These are phyloP conservation scores for Trypanosoma vivax DNA, from an alignment of 208 protist genomes.

Conservation along the genomic window DNA sequence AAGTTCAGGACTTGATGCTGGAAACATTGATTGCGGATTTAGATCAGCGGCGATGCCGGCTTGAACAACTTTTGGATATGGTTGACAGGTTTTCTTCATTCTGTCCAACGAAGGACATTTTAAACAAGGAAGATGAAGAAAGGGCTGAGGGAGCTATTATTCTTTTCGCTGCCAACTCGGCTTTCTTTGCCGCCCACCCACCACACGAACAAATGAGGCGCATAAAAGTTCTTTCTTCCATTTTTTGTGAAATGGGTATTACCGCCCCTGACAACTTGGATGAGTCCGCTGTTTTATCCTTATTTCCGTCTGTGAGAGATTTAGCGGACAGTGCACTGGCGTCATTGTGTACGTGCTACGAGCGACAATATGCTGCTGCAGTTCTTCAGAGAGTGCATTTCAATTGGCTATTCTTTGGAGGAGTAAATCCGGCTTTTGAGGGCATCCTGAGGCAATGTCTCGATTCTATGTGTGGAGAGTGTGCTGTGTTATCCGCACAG, in stretches of 20 bases:
- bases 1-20: constrained; percentile 19
- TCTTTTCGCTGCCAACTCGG: constrained; percentile 54
- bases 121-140: constrained; percentile 19
- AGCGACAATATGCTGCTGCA: constrained; percentile 23
- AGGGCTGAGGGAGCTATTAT: constrained; percentile 53
- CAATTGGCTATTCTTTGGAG: constrained; percentile 64
- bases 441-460: constrained; percentile 36
- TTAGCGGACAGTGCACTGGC: constrained; percentile 31
- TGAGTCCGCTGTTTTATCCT: constrained; percentile 25
- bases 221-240: constrained; percentile 19
- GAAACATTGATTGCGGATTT: constrained; percentile 10
- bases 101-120: constrained; percentile 7
- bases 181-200: constrained; percentile 36
- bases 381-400: constrained; percentile 25
- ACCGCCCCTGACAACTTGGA: constrained; percentile 3
- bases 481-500: constrained; percentile 42
- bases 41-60: constrained; percentile 23
- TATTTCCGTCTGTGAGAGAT: constrained; percentile 43
- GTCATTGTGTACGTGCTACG: constrained; percentile 20
- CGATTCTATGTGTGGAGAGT: constrained; percentile 35
- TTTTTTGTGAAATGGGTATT: constrained; percentile 24
- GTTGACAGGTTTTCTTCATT: constrained; percentile 68
- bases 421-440: constrained; percentile 40
- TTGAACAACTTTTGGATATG: constrained; percentile 45
- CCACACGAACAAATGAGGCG: constrained; percentile 2